Conservation (phyloP, 805 yeast genomes). For the Zygotorulaspora sp. region DNA sequence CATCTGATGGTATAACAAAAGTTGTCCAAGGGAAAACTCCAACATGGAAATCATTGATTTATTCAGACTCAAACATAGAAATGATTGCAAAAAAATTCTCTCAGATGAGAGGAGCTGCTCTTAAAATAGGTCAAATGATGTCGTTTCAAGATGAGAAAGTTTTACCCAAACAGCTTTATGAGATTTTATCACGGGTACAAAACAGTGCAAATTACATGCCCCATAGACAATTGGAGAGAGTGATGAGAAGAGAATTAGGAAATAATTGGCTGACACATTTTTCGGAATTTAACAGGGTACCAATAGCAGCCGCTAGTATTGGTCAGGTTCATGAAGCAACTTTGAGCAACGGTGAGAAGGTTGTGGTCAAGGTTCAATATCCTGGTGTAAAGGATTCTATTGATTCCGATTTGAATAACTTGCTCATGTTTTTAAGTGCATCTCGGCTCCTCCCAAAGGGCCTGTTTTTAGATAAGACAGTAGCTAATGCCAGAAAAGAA, state of each 20-base stretch:
- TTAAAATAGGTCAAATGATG: constrained; percentile 94
- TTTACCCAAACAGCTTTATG: constrained; percentile 79
- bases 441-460: constrained; percentile 87
- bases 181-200: constrained; percentile 77
- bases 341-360: constrained; percentile 59
- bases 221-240: constrained; percentile 74
- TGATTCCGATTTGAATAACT: constrained; percentile 87
- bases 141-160: constrained; percentile 89
- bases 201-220: constrained; percentile 98
- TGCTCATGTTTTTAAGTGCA: constrained; percentile 77
- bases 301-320: constrained; percentile 95
- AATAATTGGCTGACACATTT: constrained; percentile 69
- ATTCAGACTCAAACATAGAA: constrained; percentile 81
- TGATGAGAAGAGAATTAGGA: constrained; percentile 71
- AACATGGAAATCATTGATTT: constrained; percentile 52
- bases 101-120: constrained; percentile 98
- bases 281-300: constrained; percentile 73
- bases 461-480: constrained; percentile 81
- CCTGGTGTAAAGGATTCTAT: constrained; percentile 95
- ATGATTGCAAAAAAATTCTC: constrained; percentile 82
- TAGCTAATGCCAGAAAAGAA: constrained; percentile 89
- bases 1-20: constrained; percentile 70
- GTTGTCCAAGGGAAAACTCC: constrained; percentile 52
- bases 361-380: constrained; percentile 93
- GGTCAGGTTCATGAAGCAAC: constrained; percentile 93